phyloP scores from a whole-genome alignment of 2,329 filamentous ascomycete genomes.

The Colletotrichum gloeosporioides region DNA sequence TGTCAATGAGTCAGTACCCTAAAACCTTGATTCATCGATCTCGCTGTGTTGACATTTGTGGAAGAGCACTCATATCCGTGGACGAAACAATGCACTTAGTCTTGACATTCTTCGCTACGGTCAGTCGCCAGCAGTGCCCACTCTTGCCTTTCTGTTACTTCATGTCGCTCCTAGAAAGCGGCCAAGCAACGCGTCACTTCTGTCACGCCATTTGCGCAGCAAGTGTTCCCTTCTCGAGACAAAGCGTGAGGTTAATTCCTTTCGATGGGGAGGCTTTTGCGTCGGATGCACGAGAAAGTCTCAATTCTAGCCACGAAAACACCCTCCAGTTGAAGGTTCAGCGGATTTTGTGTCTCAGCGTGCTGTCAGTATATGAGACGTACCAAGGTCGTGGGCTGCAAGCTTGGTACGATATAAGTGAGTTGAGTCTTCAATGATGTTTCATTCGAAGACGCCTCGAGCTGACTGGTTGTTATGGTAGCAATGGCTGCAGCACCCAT shows the following conservation, averaged over 20 bases:
- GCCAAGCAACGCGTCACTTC: not conserved
- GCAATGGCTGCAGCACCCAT: not conserved
- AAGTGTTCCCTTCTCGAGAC: not conserved
- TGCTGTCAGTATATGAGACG: not conserved
- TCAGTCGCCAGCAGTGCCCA: not conserved
- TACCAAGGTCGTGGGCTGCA: not conserved
- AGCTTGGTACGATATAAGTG: not conserved
- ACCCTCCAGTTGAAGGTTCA: not conserved
- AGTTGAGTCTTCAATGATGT: not conserved
- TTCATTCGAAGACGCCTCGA: not conserved
- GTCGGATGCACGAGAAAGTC: not conserved
- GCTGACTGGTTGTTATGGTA: not conserved
- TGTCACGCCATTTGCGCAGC: not conserved
- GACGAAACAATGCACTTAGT: not conserved
- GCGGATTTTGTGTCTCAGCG: not conserved
- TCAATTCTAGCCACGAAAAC: not conserved
- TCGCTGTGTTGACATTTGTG: not conserved
- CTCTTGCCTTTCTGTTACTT: not conserved
- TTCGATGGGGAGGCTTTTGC: not conserved
- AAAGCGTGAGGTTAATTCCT: not conserved
- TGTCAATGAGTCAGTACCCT: not conserved
- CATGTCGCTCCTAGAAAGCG: not conserved
- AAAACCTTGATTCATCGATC: not conserved
- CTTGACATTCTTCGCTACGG: not conserved
- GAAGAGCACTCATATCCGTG: not conserved